Evolutionary conservation across 2,329 filamentous ascomycete species (phyloP).

Genomic region (Trichoderma koningiopsis): DNA sequence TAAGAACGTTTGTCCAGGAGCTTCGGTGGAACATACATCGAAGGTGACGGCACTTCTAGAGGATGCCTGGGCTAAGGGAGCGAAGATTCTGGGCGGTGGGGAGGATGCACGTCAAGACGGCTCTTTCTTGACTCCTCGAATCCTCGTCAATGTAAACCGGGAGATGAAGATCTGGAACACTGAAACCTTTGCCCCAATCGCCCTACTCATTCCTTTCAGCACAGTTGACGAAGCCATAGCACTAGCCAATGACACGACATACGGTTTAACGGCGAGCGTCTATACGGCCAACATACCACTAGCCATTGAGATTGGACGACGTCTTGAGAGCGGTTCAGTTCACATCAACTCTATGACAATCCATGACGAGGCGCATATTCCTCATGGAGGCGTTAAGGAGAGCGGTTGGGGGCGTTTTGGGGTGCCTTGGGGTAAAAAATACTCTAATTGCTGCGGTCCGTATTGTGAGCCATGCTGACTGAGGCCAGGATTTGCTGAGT

Average conservation of each 20-base stretch:
- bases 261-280: constrained; percentile 70
- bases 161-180: constrained; percentile 74
- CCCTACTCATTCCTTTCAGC: constrained; percentile 66
- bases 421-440: constrained; percentile 3
- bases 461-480: neutral
- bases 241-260: constrained; percentile 80
- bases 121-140: constrained; percentile 61
- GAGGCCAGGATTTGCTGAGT: neutral
- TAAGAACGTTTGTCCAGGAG: constrained; percentile 65
- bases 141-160: constrained; percentile 63
- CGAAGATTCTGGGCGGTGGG: constrained; percentile 48
- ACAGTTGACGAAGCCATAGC: constrained; percentile 70
- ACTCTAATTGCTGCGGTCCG: neutral
- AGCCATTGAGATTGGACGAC: constrained; percentile 59
- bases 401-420: constrained; percentile 64
- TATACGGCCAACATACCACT: constrained; percentile 69
- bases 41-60: constrained; percentile 68
- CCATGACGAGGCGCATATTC: constrained; percentile 64
- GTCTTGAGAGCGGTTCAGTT: constrained; percentile 67
- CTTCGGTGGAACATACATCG: constrained; percentile 60
- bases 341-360: constrained; percentile 69
- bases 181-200: constrained; percentile 77
- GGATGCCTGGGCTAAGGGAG: constrained; percentile 70
- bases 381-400: constrained; percentile 68
- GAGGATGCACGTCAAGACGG: constrained; percentile 36